Percentiles rank a stretch among this genome's conserved stretches.
Conservation (phyloP, 768 basidiomycete species). For the Lactarius evosmus region DNA sequence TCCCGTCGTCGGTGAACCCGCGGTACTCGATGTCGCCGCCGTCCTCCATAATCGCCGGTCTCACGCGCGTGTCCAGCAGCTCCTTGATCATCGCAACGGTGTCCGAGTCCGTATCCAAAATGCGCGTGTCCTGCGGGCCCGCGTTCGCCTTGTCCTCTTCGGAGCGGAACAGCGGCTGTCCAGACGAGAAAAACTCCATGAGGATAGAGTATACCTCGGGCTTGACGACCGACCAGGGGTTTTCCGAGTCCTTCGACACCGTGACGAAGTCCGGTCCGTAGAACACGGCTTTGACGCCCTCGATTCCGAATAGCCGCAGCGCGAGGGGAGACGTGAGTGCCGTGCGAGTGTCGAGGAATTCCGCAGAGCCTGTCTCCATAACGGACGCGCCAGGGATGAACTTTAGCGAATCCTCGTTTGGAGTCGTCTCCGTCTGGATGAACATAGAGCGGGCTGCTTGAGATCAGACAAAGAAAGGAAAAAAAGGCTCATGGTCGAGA, state of each 20-base stretch:
- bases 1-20: constrained; percentile 79
- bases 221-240: constrained; percentile 86
- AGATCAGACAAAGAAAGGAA: neutral
- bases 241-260: constrained; percentile 85
- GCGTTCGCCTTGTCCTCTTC: constrained; percentile 76
- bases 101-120: constrained; percentile 92
- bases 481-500: neutral
- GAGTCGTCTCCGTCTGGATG: constrained; percentile 96
- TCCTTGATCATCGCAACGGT: constrained; percentile 99
- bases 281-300: constrained; percentile 85
- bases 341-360: constrained; percentile 87
- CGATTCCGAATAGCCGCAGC: constrained; percentile 88
- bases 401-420: constrained; percentile 96
- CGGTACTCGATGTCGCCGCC: constrained; percentile 97
- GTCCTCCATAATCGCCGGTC: constrained; percentile 98
- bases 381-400: constrained; percentile 93
- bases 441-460: constrained; percentile 83
- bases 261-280: constrained; percentile 99
- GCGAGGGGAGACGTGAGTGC: constrained; percentile 93
- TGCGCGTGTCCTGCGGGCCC: constrained; percentile 90
- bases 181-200: constrained; percentile 98
- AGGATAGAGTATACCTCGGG: constrained; percentile 94
- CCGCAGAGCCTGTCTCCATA: constrained; percentile 85
- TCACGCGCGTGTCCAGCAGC: constrained; percentile 86
- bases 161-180: constrained; percentile 78